Evolutionary conservation across 179 eudicot species (phyloP), one percentile per base, ranked within the genome.

Genomic region (Actinidia polygama): DNA sequence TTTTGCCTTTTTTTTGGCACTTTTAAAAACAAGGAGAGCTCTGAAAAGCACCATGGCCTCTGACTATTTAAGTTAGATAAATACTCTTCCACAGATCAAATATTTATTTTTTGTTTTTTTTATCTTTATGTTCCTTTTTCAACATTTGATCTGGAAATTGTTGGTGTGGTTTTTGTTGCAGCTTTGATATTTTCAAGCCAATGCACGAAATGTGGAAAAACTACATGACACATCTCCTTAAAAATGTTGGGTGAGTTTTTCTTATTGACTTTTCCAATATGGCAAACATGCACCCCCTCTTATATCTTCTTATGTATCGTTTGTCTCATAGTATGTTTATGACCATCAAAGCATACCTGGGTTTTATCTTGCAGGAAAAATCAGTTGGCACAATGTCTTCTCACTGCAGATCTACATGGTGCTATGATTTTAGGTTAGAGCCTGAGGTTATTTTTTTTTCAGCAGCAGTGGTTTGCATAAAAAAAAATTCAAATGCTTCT

Each of bases 201-300:
- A 89, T 94, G 94, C 97, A 94, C 84, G 97, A 93, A 72, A 84
- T 91, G 88, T 95, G 99, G 99, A 93, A 91, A 82, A 85, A 83
- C 68, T 93, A 94, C 80, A 81, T 91, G 73, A 76, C 54, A 64
- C 93, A 94, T 74, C 92, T 93, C 80, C 80, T 94, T 69, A 92
- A 91, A 82, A 91, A 82, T 51, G 62, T 77, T 26, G 97, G 97
- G 97, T 95, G 73, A 19, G 67, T 55, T 72, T 51, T 77, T 71
- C 55, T 79, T 10, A 30, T 66, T 15, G 64, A 59, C 40, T 68
- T 80, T 26, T 46, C 58, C 57, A 5, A 75, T 66, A 55, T 46
- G 67, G 4, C 53, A 24, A 47, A 49, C 40, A 10, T 44, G 58
- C 78, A 71, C 14, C 23, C 58, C 46, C 78, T 61, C 53, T 14